phyloP scores from a whole-genome alignment of 148 eudicot genomes.

The Heliosperma pusillum region DNA sequence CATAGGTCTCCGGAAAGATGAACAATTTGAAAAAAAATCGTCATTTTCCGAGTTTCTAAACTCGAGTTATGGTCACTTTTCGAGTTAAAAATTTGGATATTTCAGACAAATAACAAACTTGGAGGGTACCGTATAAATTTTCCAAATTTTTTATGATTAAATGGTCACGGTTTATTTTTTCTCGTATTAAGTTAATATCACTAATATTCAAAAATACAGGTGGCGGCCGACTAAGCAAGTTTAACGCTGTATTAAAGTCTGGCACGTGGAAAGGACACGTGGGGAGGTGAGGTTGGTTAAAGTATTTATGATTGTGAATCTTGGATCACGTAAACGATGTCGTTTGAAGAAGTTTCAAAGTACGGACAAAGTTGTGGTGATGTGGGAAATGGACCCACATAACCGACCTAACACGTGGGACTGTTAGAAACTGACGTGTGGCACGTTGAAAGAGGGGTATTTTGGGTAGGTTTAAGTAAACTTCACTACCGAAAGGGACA shows the following conservation, averaged over 20 bases:
- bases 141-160: too few relatives aligned
- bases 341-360: slow-evolving; percentile 11
- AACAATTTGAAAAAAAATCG: too few relatives aligned
- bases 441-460: background rate
- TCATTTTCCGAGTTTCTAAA: too few relatives aligned
- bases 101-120: too few relatives aligned
- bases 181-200: too few relatives aligned
- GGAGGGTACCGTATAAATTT: too few relatives aligned
- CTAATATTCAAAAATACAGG: too few relatives aligned
- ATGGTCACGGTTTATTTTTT: too few relatives aligned
- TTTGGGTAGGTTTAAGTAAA: background rate
- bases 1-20: too few relatives aligned
- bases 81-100: too few relatives aligned
- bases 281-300: slow-evolving; percentile 24
- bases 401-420: slow-evolving; percentile 29
- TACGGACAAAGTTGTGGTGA: slow-evolving; percentile 15
- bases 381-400: slow-evolving; percentile 9
- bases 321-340: slow-evolving; percentile 27
- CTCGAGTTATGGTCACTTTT: too few relatives aligned
- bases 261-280: slow-evolving; percentile 28
- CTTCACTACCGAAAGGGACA: slow-evolving; percentile 20
- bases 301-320: background rate
- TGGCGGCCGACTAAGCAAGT: slow-evolving; percentile 26
- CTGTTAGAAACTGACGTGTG: background rate
- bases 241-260: background rate